A percentile compares a stretch with the other conserved stretches of the same genome.
phyloP scores from a whole-genome alignment of 1,139 yeast genomes.

The Arxiozyma heterogenica region DNA sequence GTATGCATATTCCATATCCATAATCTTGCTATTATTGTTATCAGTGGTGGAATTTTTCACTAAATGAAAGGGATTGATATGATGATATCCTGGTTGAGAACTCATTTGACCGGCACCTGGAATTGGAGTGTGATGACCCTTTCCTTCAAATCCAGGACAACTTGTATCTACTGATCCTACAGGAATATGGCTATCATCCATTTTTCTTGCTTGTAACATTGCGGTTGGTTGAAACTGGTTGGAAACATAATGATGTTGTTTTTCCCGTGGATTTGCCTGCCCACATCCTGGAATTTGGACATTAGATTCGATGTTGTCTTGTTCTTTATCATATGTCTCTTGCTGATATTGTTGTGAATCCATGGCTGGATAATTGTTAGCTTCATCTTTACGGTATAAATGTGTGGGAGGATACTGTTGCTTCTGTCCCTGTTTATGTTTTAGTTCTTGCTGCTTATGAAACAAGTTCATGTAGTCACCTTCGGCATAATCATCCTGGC shows the following conservation, averaged over 20 bases:
- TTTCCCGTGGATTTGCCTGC: background rate
- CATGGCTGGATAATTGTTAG: background rate
- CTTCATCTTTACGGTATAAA: slow-evolving; percentile 4
- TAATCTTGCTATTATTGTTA: background rate
- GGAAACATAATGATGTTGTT: background rate
- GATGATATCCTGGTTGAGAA: slow-evolving; percentile 3
- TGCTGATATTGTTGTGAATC: slow-evolving; percentile 3
- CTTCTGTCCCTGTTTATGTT: background rate
- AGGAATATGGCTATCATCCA: slow-evolving; percentile 13
- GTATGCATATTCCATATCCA: background rate
- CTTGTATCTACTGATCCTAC: slow-evolving; percentile 8
- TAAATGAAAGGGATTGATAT: slow-evolving; percentile 7
- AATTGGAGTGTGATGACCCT: slow-evolving; percentile 8
- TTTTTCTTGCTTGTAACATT: slow-evolving; percentile 11
- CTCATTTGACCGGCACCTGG: slow-evolving; percentile 14
- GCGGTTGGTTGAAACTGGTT: slow-evolving; percentile 5
- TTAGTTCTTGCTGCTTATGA: background rate
- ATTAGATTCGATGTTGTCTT: slow-evolving; percentile 3
- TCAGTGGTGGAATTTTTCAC: background rate
- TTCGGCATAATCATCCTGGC: slow-evolving; percentile 12
- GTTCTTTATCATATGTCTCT: slow-evolving; percentile 6
- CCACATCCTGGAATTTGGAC: slow-evolving; percentile 15
- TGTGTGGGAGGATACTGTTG: slow-evolving; percentile 10
- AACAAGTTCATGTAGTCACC: background rate
- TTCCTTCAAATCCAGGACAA: slow-evolving; percentile 8